Percentiles rank a stretch among this genome's conserved stretches.
Conservation (phyloP, 139 green algal genomes). For the Diplosphaera chodatii region DNA sequence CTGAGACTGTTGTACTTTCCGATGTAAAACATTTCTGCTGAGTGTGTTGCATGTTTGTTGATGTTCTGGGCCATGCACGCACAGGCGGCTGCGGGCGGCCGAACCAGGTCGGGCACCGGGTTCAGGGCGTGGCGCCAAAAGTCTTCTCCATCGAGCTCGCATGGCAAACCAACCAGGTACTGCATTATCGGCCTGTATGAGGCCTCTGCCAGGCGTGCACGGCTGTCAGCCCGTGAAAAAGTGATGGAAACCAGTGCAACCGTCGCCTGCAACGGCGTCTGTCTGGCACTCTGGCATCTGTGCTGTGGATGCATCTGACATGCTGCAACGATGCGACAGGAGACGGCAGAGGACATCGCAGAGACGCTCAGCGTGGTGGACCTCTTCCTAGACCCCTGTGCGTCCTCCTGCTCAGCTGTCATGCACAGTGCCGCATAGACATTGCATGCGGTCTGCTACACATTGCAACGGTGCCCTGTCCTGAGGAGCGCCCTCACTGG, state of each 20-base stretch:
- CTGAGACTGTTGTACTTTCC: background rate
- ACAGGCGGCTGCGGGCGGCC: background rate
- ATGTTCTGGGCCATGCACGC: background rate
- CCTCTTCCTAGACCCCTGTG: background rate
- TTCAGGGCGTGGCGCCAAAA: slow-evolving; percentile 11
- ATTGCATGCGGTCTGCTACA: background rate
- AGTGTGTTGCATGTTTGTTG: background rate
- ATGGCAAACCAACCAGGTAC: slow-evolving; percentile 40
- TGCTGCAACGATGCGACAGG: too few relatives aligned
- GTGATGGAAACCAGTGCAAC: too few relatives aligned
- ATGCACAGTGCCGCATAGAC: background rate
- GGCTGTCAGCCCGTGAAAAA: too few relatives aligned
- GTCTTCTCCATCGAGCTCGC: slow-evolving; percentile 55
- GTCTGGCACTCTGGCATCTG: too few relatives aligned
- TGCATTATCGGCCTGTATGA: too few relatives aligned
- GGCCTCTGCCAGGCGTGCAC: too few relatives aligned
- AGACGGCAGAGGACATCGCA: slow-evolving; percentile 24
- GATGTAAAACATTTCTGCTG: background rate
- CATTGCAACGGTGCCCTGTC: background rate
- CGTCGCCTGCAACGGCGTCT: too few relatives aligned
- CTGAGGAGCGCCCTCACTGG: too few relatives aligned
- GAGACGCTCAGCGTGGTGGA: slow-evolving; percentile 12
- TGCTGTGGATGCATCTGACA: too few relatives aligned
- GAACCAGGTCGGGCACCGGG: slow-evolving; percentile 1
- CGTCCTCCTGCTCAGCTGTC: too few relatives aligned